Evolutionary conservation across 1,284 basidiomycete genomes (phyloP).

Genomic region (Irpex rosettiformis): DNA sequence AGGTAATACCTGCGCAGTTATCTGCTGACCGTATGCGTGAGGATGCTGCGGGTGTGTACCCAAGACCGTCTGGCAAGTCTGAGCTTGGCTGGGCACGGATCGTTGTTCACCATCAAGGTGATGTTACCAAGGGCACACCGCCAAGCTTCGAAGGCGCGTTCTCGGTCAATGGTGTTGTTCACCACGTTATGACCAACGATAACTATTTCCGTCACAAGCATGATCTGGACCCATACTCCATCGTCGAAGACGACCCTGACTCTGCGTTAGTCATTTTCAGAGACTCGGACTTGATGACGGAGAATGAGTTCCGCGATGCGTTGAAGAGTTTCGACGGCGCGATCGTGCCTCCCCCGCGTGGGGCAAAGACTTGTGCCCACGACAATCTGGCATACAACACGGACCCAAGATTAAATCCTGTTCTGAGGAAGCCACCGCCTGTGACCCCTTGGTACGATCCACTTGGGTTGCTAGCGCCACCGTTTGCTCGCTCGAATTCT

Average conservation of each 20-base stretch:
- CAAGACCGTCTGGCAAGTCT: conserved; percentile 34
- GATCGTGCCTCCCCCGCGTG: conserved; percentile 19
- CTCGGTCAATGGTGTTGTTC: conserved; percentile 60
- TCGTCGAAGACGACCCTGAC: conserved; percentile 38
- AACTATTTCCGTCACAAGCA: conserved; percentile 66
- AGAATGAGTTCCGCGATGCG: conserved; percentile 42
- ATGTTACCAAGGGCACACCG: conserved; percentile 39
- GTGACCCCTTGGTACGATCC: conserved; percentile 40
- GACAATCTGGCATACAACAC: conserved; percentile 69
- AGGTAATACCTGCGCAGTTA: conserved; percentile 54
- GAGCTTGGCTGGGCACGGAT: conserved; percentile 71
- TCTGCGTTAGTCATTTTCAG: conserved; percentile 67
- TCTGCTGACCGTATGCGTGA: conserved; percentile 54
- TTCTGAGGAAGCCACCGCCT: conserved; percentile 35
- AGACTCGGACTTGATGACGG: conserved; percentile 60
- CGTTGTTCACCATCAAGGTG: conserved; percentile 66
- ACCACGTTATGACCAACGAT: conserved; percentile 72
- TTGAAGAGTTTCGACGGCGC: conserved; percentile 13
- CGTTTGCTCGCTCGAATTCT: conserved; percentile 23
- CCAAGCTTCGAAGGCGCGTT: conserved; percentile 80
- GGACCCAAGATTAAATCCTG: conserved; percentile 53
- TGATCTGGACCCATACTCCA: conserved; percentile 53
- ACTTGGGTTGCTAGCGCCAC: conserved; percentile 33
- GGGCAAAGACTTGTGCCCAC: conserved; percentile 56
- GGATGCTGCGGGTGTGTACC: conserved; percentile 50